A percentile compares a stretch with the other conserved stretches of the same genome.
phyloP scores from a whole-genome alignment of 257 asterid genomes.

The Solanum sejunctum region DNA sequence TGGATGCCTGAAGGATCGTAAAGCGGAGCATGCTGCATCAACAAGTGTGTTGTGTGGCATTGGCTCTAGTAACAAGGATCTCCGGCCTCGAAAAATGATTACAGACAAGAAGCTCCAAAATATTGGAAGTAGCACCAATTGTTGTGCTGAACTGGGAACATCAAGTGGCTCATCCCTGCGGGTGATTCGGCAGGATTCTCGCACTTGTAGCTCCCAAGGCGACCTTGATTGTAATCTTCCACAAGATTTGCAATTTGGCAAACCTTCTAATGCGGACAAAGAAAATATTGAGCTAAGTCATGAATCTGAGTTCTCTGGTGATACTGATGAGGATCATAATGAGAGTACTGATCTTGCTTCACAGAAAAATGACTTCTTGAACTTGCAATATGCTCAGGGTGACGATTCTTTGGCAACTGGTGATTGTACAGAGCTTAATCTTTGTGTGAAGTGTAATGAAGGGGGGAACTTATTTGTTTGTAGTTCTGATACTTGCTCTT shows the following conservation, averaged over 20 bases:
- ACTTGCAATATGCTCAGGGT: constrained; percentile 31
- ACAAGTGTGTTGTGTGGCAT: background rate
- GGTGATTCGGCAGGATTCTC: background rate
- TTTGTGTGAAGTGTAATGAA: constrained; percentile 38
- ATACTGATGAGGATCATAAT: constrained; percentile 25
- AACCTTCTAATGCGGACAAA: constrained; percentile 4
- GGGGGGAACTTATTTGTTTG: constrained; percentile 41
- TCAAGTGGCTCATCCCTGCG: background rate
- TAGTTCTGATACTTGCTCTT: constrained; percentile 32
- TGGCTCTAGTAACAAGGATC: constrained; percentile 10
- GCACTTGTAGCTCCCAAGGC: constrained; percentile 3
- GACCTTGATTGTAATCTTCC: background rate
- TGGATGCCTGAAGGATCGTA: constrained; percentile 4
- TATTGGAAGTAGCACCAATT: constrained; percentile 6
- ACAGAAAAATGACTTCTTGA: constrained; percentile 33
- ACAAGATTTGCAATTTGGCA: constrained; percentile 1
- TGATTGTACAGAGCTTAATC: constrained; percentile 23
- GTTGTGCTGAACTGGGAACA: constrained; percentile 3
- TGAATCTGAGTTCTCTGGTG: constrained; percentile 17
- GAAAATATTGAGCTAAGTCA: constrained; percentile 3
- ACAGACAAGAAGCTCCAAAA: constrained; percentile 13
- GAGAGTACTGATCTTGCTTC: constrained; percentile 28
- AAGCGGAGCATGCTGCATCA: constrained; percentile 1
- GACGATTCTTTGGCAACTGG: constrained; percentile 35
- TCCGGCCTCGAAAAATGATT: constrained; percentile 11